Conservation (phyloP, 805 yeast genomes). For the Ascoidea rubescens region DNA sequence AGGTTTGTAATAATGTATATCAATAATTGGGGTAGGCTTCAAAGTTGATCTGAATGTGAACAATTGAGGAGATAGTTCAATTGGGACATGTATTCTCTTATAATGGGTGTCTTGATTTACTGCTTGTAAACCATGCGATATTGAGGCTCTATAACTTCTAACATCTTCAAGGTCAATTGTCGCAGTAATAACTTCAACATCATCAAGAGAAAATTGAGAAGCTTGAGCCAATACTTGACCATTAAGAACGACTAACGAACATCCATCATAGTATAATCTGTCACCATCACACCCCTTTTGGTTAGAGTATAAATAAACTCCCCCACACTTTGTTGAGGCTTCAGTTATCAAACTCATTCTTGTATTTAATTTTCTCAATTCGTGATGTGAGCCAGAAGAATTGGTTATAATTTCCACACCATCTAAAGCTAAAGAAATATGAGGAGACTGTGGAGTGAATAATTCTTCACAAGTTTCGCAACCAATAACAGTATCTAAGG, state of each 20-base stretch:
- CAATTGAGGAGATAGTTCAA: conserved; percentile 50
- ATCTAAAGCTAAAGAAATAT: conserved; percentile 78
- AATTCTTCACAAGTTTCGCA: conserved; percentile 97
- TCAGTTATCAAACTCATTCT: conserved; percentile 76
- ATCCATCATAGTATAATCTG: conserved; percentile 90
- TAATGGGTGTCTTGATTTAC: conserved; percentile 20
- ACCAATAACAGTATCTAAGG: conserved; percentile 84
- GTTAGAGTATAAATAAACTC: conserved; percentile 83
- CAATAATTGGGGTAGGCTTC: conserved; percentile 38
- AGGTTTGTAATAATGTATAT: conserved; percentile 58
- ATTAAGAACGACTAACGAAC: conserved; percentile 87
- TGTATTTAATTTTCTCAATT: conserved; percentile 75
- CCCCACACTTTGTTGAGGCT: conserved; percentile 95
- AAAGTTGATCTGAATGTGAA: conserved; percentile 47
- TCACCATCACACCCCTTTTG: conserved; percentile 99
- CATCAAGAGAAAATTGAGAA: conserved; percentile 74
- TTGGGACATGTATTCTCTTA: conserved; percentile 44
- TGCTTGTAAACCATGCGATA: conserved; percentile 68
- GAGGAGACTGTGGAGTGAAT: conserved; percentile 94
- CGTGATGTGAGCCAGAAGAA: conserved; percentile 97
- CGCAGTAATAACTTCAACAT: conserved; percentile 92
- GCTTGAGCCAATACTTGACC: conserved; percentile 92
- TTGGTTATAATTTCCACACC: conserved; percentile 97
- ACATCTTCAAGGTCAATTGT: conserved; percentile 91
- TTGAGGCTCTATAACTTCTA: conserved; percentile 57